Base-by-base conservation (phyloP, 768 basidiomycete species). In the Exsudoporus frostii region DNA sequence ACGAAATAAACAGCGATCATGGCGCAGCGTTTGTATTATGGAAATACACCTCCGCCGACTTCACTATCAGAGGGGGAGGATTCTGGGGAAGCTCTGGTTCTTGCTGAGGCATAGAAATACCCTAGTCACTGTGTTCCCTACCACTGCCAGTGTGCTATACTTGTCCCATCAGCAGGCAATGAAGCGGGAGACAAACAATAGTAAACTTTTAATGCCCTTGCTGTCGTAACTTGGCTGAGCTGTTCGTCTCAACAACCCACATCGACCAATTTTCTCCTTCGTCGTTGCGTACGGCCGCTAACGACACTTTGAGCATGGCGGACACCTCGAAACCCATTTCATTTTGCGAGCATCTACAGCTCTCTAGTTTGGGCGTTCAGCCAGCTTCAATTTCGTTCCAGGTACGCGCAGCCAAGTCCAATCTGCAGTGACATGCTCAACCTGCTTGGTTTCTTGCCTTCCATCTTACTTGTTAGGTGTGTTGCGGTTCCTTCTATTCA, bases 351-450 rank as follows among this genome's bases (percentile, higher is more conserved):
- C 91, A 93, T 67, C 76, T 92, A 27, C 91, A 99, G 77, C 88
- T 99, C 64, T 94, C 95, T 24, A 93, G 93, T 68, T 75, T 98
- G 58, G 95, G 95, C 51, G 81, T 99, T 62, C 97, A 99, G 73
- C 97, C 96, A 48, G 85, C 88, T 56, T 95, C 95, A 50, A 98
- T 99, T 65, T 92, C 92, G 19, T 99, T 98, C 76, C 94, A 97
- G 83, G 90, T 89, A 64, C 59, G 69, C 63, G 80, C 76, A 68
- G 61, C 67, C 73, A 67, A 71, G 17, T 22, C 39, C 54, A 43
- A n/a, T 48, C 24, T 25, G 40, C 32, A 29, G 39, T 48, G 41
- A 40, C 53, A 27, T 62, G 56, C 62, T 65, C 51, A 67, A 22
- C 47, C 25, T 36, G n/a, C 42, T 56, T 44, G 38, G 39, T 40